A percentile compares a stretch with the other conserved stretches of the same genome.
These are phyloP conservation scores for Nicotiana obtusifolia DNA, from an alignment of 257 asterid species.

Conservation along the genomic window DNA sequence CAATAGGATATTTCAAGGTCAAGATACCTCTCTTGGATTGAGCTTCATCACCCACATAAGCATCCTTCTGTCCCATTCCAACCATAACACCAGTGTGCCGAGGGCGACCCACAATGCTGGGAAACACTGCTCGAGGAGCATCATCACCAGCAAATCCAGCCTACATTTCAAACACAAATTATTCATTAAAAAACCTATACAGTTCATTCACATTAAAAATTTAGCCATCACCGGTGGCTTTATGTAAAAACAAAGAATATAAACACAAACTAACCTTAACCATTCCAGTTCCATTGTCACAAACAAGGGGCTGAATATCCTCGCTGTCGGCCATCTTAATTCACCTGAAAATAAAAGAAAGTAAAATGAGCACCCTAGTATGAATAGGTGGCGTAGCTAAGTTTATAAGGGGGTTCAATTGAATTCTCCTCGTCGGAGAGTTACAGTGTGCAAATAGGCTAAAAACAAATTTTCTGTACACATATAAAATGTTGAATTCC, in stretches of 20 bases:
- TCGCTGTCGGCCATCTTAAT: slow-evolving; percentile 33
- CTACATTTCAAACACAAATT: slow-evolving; percentile 9
- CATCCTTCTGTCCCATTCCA: slow-evolving; percentile 55
- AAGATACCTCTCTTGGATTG: slow-evolving; percentile 49
- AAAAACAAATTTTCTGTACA: background rate
- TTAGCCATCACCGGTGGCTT: background rate
- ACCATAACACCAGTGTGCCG: slow-evolving; percentile 50
- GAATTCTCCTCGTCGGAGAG: too few species aligned
- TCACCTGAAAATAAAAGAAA: background rate
- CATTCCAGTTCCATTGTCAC: slow-evolving; percentile 45
- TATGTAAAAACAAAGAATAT: background rate
- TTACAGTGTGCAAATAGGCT: too few species aligned
- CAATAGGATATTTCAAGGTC: slow-evolving; percentile 44
- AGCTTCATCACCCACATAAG: slow-evolving; percentile 47
- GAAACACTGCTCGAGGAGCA: slow-evolving; percentile 48
- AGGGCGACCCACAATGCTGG: slow-evolving; percentile 47
- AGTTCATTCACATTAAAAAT: background rate
- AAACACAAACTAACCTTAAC: slow-evolving; percentile 22
- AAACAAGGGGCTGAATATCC: slow-evolving; percentile 41
- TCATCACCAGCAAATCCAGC: slow-evolving; percentile 55
- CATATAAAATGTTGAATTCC: too few species aligned
- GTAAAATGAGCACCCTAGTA: background rate
- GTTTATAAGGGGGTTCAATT: too few species aligned
- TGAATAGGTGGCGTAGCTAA: too few species aligned
- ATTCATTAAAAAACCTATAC: background rate